Percentiles rank a stretch among this genome's conserved stretches.
phyloP scores from a whole-genome alignment of 2,329 filamentous ascomycete species.

The Bipolaris sorokiniana region DNA sequence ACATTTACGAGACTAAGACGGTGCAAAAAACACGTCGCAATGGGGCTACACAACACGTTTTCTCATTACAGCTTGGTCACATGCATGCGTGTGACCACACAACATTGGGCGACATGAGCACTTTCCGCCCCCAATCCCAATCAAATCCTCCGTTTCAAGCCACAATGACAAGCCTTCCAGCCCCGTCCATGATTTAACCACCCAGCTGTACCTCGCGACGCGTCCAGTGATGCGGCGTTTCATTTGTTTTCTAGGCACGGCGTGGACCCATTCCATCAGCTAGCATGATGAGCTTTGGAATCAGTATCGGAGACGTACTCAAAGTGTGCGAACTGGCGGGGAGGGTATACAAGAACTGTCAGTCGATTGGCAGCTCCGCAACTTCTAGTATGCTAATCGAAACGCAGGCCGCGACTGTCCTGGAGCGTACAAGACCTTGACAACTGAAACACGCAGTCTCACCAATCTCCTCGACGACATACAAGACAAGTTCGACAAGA shows the following conservation, averaged over 20 bases:
- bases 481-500: slow-evolving; percentile 35
- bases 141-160: neutral
- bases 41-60: neutral
- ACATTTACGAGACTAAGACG: neutral
- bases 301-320: slow-evolving; percentile 35
- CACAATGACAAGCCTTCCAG: slow-evolving; percentile 3
- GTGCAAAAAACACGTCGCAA: neutral
- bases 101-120: neutral
- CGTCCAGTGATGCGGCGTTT: neutral
- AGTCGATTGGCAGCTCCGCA: neutral
- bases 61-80: neutral
- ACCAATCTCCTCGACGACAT: slow-evolving; percentile 38
- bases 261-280: neutral
- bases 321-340: slow-evolving; percentile 35
- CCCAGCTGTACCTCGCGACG: neutral
- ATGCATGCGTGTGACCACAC: neutral
- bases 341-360: slow-evolving; percentile 36
- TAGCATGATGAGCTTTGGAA: slow-evolving; percentile 34
- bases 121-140: slow-evolving; percentile 9
- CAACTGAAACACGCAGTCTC: slow-evolving; percentile 34
- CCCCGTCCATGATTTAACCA: neutral
- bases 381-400: neutral
- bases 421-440: slow-evolving; percentile 38
- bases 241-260: neutral
- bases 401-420: slow-evolving; percentile 37